Evolutionary conservation across 1,284 basidiomycete genomes (phyloP).

Genomic region (Exsudoporus floridanus): DNA sequence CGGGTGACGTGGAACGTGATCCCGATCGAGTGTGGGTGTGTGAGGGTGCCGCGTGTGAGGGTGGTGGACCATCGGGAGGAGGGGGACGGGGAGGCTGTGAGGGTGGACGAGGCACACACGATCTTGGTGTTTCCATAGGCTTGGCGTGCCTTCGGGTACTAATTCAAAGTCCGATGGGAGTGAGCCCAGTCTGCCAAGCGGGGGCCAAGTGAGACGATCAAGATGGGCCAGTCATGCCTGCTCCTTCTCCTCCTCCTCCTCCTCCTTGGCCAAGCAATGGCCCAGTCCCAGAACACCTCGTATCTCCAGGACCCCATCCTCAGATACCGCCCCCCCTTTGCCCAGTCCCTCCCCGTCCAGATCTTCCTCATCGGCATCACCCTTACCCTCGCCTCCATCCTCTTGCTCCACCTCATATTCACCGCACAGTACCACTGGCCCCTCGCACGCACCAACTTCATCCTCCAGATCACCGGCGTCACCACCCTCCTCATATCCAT

Average conservation of each 20-base stretch:
- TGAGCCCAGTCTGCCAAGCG: slow-evolving; percentile 4
- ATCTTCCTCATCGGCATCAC: slow-evolving; percentile 87
- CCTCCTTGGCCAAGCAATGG: slow-evolving; percentile 22
- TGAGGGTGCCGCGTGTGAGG: slow-evolving; percentile 56
- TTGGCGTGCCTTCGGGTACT: background rate
- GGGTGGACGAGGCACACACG: slow-evolving; percentile 45
- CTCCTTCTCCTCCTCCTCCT: slow-evolving; percentile 10
- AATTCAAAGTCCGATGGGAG: background rate
- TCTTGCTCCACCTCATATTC: slow-evolving; percentile 91
- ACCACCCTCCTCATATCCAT: slow-evolving; percentile 76
- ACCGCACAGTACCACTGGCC: slow-evolving; percentile 97
- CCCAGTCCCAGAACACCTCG: slow-evolving; percentile 1
- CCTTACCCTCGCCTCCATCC: slow-evolving; percentile 82
- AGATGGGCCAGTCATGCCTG: background rate
- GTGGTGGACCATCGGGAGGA: slow-evolving; percentile 54
- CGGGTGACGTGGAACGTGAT: slow-evolving; percentile 63
- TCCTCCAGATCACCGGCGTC: slow-evolving; percentile 84
- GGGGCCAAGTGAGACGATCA: background rate
- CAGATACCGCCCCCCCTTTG: slow-evolving; percentile 71
- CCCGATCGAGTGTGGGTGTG: slow-evolving; percentile 69
- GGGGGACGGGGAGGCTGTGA: slow-evolving; percentile 43
- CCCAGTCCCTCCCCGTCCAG: slow-evolving; percentile 88
- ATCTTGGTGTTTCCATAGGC: slow-evolving; percentile 18
- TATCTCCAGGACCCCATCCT: slow-evolving; percentile 69
- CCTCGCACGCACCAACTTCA: slow-evolving; percentile 88